A percentile compares a stretch with the other conserved stretches of the same genome.
These are phyloP conservation scores for Oropetium thomaeum DNA, from an alignment of 176 grass and related monocot genomes.

Conservation along the genomic window DNA sequence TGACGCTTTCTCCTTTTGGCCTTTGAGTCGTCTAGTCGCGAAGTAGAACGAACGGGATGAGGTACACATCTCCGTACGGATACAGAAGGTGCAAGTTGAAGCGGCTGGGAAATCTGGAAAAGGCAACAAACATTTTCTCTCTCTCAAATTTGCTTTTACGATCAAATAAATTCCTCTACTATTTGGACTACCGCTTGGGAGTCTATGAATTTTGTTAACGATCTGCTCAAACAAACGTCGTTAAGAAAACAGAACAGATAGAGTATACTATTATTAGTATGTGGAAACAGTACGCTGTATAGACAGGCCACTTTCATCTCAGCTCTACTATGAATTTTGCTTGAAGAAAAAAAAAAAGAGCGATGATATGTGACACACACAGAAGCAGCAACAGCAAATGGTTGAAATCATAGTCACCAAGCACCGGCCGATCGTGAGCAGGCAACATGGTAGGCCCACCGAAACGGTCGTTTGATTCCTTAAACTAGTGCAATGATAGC, in stretches of 20 bases:
- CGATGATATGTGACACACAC: too few relatives aligned
- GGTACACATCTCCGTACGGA: constrained; percentile 25
- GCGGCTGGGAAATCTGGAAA: not conserved
- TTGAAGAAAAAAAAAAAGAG: not conserved
- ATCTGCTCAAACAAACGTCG: too few relatives aligned
- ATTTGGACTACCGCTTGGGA: not conserved
- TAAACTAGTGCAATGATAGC: not conserved
- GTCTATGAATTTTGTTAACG: not conserved
- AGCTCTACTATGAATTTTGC: too few relatives aligned
- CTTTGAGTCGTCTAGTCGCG: not conserved
- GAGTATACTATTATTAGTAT: too few relatives aligned
- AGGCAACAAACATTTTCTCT: not conserved
- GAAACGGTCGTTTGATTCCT: not conserved
- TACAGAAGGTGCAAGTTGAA: not conserved
- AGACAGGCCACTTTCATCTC: too few relatives aligned
- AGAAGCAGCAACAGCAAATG: not conserved
- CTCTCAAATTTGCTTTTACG: not conserved
- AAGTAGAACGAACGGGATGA: not conserved
- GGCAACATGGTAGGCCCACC: constrained; percentile 27
- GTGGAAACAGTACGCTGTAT: too few relatives aligned
- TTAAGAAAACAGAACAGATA: too few relatives aligned
- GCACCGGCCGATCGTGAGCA: not conserved
- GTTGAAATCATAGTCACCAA: constrained; percentile 18
- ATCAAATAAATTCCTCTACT: not conserved
- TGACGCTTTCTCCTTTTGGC: constrained; percentile 7